Evolutionary conservation across 441 rosid species (phyloP).

Genomic region (Capsella rubella): DNA sequence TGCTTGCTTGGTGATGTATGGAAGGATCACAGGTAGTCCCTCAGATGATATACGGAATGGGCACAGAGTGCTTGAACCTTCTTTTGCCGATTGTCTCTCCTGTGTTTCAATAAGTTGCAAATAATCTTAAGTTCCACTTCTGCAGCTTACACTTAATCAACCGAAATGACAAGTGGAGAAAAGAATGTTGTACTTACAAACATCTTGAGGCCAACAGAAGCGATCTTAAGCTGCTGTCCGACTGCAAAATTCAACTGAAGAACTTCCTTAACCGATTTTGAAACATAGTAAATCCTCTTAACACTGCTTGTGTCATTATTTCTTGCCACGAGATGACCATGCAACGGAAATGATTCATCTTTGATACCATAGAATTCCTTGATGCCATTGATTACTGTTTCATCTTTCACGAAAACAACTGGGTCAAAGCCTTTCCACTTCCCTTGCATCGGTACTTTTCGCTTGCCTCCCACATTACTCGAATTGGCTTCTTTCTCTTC

Average conservation of each 20-base stretch:
- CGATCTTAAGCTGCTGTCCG: conserved; percentile 86
- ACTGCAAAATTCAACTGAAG: conserved; percentile 76
- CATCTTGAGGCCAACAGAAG: conserved; percentile 97
- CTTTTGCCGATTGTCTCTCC: conserved; percentile 92
- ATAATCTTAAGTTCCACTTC: neutral
- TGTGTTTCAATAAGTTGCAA: conserved; percentile 35
- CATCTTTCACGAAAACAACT: conserved; percentile 85
- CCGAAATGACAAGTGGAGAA: neutral
- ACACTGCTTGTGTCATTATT: conserved; percentile 78
- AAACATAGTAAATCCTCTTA: conserved; percentile 94
- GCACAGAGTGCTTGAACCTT: conserved; percentile 69
- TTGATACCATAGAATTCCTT: conserved; percentile 83
- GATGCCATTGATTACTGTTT: conserved; percentile 68
- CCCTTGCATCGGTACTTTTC: conserved; percentile 77
- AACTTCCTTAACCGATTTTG: conserved; percentile 83
- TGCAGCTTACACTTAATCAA: neutral
- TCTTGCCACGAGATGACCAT: conserved; percentile 84
- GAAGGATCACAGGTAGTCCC: conserved; percentile 90
- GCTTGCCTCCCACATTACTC: conserved; percentile 52
- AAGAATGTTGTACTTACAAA: conserved; percentile 66
- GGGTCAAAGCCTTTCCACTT: conserved; percentile 97
- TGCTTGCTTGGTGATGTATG: conserved; percentile 86
- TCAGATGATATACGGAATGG: conserved; percentile 92
- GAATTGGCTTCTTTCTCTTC: conserved; percentile 55
- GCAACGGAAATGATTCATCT: conserved; percentile 68